Evolutionary conservation across 495 filamentous ascomycete species (phyloP).

Genomic region (Penicillium nucicola): DNA sequence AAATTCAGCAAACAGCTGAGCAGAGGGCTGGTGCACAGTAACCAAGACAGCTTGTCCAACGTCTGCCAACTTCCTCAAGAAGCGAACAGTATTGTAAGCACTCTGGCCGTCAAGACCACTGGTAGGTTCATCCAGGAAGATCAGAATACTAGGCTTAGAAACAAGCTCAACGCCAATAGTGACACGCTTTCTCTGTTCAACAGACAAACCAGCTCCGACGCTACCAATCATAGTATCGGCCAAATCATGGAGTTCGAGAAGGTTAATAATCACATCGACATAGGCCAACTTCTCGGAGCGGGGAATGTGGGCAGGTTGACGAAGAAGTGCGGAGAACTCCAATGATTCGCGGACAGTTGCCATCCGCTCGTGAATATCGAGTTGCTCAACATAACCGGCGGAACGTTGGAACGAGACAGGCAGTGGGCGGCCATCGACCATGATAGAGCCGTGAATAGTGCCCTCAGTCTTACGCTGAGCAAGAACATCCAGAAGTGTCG

Average conservation of each 20-base stretch:
- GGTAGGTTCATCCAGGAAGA: conserved; percentile 78
- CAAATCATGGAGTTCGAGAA: conserved; percentile 56
- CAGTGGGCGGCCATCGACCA: conserved; percentile 74
- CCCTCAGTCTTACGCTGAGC: conserved; percentile 77
- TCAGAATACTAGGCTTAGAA: conserved; percentile 60
- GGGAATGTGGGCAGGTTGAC: conserved; percentile 50
- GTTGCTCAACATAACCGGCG: conserved; percentile 57
- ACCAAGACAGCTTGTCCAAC: conserved; percentile 67
- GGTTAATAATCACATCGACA: conserved; percentile 53
- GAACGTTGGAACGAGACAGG: conserved; percentile 77
- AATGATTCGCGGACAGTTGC: conserved; percentile 61
- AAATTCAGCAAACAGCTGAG: conserved; percentile 69
- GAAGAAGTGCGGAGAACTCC: conserved; percentile 54
- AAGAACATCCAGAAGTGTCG: conserved; percentile 52
- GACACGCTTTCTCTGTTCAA: conserved; percentile 61
- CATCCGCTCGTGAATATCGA: conserved; percentile 57
- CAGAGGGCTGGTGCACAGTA: conserved; percentile 75
- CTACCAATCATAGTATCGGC: conserved; percentile 53
- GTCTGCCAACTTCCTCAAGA: conserved; percentile 61
- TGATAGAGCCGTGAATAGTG: conserved; percentile 77
- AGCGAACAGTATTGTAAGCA: conserved; percentile 61
- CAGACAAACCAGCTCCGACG: conserved; percentile 49
- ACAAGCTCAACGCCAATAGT: conserved; percentile 69
- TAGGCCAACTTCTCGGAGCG: conserved; percentile 57
- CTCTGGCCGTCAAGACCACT: conserved; percentile 63